Base-by-base conservation (phyloP, 257 asterid species). In the Knoxia roxburghii region DNA sequence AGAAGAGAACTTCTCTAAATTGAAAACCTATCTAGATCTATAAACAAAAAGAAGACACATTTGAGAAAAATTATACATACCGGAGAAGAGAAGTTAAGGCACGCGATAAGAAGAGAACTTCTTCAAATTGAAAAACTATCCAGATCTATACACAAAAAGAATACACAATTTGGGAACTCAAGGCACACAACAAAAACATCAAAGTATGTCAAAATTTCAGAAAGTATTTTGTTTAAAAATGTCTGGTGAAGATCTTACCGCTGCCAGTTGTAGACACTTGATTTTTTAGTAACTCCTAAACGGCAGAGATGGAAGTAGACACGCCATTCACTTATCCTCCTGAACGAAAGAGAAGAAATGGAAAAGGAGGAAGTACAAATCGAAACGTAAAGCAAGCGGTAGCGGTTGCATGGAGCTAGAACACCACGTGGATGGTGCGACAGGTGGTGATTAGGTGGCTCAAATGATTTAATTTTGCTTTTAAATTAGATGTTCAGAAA, bases 91-190 rank as follows among this genome's bases (percentile, higher is more conserved):
- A n/a, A n/a, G n/a, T n/a, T n/a, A n/a, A n/a, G n/a, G n/a, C n/a
- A n/a, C n/a, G n/a, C n/a, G 27, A 26, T 21, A 58, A 58, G 64
- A 32, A 17, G 46, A 58, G 26, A 58, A 58, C 13, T 58, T 58
- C 41, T 24, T 13, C 20, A 30, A 57, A 14, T 29, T 37, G 5
- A 2, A 2, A 14, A 57, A 30, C 15, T 1, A 17, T 5, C 2
- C 29, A 1, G 0, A 30, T 40, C 62, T 33, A 6, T 21, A 18
- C 64, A 18, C 15, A 33, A 21, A 29, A 21, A 58, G 21, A 58
- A 17, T 1, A 4, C 40, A 32, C 7, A 17, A 21, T 14, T 1
- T 17, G 4, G 11, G 18, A 56, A 56, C 35, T 33, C 12, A 32
- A 2, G 64, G n/a, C 30, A 37, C 29, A 59, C 17, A 7, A 59